Conservation (phyloP, 192 early-diverging fungal species). For the Podila epicladia region DNA sequence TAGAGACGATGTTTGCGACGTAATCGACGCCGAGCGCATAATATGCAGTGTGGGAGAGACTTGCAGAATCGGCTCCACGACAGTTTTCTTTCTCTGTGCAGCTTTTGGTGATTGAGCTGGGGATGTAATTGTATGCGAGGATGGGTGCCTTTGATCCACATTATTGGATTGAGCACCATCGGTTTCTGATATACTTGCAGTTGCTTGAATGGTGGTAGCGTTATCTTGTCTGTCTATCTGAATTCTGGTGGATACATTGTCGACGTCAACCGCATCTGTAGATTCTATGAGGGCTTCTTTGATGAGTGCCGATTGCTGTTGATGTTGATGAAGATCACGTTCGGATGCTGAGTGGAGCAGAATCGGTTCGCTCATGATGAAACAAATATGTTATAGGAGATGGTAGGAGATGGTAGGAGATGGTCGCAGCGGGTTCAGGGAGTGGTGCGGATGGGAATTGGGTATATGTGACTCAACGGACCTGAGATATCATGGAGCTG, state of each 20-base stretch:
- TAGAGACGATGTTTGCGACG: neutral
- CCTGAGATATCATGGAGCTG: neutral
- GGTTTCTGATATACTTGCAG: neutral
- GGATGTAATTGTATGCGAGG: neutral
- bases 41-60: neutral
- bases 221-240: neutral
- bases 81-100: neutral
- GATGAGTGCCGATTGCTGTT: neutral
- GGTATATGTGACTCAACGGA: neutral
- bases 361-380: neutral
- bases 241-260: neutral
- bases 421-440: neutral
- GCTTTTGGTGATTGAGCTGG: neutral
- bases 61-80: neutral
- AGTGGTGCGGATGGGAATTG: neutral
- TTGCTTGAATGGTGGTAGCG: neutral
- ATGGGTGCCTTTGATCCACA: neutral
- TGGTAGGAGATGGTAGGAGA: neutral
- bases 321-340: neutral
- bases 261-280: neutral
- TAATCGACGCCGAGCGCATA: neutral
- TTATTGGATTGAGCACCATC: neutral
- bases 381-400: too few species aligned
- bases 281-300: neutral
- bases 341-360: neutral